Base-by-base conservation (phyloP, 305 asterid genomes). In the Fraxinus xanthoxyloides region DNA sequence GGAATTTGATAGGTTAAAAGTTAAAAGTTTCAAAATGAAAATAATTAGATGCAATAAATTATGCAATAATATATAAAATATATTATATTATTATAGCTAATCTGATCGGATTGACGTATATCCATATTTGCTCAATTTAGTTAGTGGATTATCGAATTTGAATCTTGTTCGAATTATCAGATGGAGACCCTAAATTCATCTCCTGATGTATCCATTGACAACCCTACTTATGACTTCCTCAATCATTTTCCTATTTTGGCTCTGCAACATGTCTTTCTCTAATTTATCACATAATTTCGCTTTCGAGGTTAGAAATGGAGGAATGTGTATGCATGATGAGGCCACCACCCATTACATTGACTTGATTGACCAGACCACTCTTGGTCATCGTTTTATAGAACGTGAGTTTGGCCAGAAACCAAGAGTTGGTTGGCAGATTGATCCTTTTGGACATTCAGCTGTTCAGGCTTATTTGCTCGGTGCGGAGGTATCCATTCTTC, bases 311-410 rank as follows among this genome's bases (percentile, higher is more conserved):
- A 92, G 98, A 89, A 92, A 94, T 81, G 98, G 98, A 75, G 98
- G 93, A 10, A 91, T 92, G 95, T 94, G 97, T 82, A 92, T 92
- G 98, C 97, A 94, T 83, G 98, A 94, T 78, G 98, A 94, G 89
- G 98, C 97, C 48, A 89, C 98, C 24, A 91, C 95, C n/a, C 98
- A 92, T 79, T 93, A 93, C 85, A 87, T 93, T 72, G 98, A 93
- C 86, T 84, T 93, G 92, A 92, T 93, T 85, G 98, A 93, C 84
- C 97, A 93, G 82, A 94, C 98, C 30, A 94, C 95, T 65, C 81
- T 94, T 67, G 98, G 98, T 2, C 97, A 94, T 81, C 94, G 88
- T 63, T 94, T 89, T 85, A 84, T 94, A 54, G 86, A 85, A 13
- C 76, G 85, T 17, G 95, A 91, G 78, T 94, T 94, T 72, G 90